Base-by-base conservation (phyloP, 2,329 filamentous ascomycete species). In the Endocalyx cinctus region DNA sequence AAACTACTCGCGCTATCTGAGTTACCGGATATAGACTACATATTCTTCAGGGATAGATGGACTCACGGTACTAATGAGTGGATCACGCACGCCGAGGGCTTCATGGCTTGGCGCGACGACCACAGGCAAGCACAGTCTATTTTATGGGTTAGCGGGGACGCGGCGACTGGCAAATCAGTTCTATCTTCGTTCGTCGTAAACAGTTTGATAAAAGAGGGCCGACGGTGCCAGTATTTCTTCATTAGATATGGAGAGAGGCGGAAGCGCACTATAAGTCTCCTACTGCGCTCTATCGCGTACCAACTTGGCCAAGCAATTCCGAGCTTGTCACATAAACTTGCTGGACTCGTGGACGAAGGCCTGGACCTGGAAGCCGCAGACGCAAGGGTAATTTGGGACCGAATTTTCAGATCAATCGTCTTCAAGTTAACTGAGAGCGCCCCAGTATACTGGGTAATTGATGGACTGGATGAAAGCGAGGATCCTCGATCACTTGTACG, bases 401-500 rank as follows among this genome's bases (percentile, higher is more conserved):
- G 34, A 17, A 34, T 59, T 1, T 64, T 60, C 39, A 43, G 45
- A 19, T 43, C 45, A 8, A 45, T 47, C 17, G 38, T 64, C 7
- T 58, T 55, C 37, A 41, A 42, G 8, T 45, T 50, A 18, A 25
- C 42, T 4, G 17, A 38, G 2, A 6, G 34, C 5, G 15, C 33
- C 4, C 48, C 57, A 1, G 15, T 65, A 3, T 64, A 60, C 39
- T 60, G 56, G 59, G 42, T 66, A 7, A 54, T 65, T 27, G 62
- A 66, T 47, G 62, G 48, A 3, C 18, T 66, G 2, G 60, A 66
- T 31, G 60, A 67, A 29, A 48, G 50, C 13, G 51, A 60, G 15
- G 33, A 32, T 13, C 48, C 58, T 5, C n/a, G 35, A 6, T 22
- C 43, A 2, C 12, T 63, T 2, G 28, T 61, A 1, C 43, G 43